phyloP scores from a whole-genome alignment of 108 stramenopile species.

The Cyclotella baltica region DNA sequence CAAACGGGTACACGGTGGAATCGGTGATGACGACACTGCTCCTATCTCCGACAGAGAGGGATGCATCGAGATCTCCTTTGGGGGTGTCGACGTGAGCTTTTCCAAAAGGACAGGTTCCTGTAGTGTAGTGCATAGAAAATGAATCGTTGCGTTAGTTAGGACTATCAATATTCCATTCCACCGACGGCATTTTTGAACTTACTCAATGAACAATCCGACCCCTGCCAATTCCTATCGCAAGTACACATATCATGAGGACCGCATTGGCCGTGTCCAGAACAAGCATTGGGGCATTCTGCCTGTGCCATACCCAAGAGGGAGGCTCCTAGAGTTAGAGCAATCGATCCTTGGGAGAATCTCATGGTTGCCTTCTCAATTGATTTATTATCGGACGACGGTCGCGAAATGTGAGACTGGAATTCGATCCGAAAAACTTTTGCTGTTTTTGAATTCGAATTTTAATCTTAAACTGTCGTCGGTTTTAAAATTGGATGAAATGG shows the following conservation, averaged over 20 bases:
- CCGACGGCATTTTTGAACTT: constrained; percentile 10
- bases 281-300: constrained; percentile 55
- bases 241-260: constrained; percentile 59
- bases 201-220: constrained; percentile 58
- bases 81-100: constrained; percentile 55
- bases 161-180: no score
- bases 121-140: background rate
- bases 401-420: no score
- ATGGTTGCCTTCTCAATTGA: background rate
- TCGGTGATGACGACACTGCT: constrained; percentile 47
- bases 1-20: constrained; percentile 70
- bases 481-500: no score
- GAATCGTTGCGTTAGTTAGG: background rate
- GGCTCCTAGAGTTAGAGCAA: constrained; percentile 11
- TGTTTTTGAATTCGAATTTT: no score
- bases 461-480: no score
- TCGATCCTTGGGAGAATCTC: constrained; percentile 26
- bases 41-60: constrained; percentile 34
- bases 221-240: constrained; percentile 57
- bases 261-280: constrained; percentile 50
- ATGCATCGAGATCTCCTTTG: constrained; percentile 56
- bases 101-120: constrained; percentile 61
- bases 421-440: no score
- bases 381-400: background rate
- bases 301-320: constrained; percentile 13